Evolutionary conservation across 495 filamentous ascomycete genomes (phyloP).

Genomic region (Letharia lupina): DNA sequence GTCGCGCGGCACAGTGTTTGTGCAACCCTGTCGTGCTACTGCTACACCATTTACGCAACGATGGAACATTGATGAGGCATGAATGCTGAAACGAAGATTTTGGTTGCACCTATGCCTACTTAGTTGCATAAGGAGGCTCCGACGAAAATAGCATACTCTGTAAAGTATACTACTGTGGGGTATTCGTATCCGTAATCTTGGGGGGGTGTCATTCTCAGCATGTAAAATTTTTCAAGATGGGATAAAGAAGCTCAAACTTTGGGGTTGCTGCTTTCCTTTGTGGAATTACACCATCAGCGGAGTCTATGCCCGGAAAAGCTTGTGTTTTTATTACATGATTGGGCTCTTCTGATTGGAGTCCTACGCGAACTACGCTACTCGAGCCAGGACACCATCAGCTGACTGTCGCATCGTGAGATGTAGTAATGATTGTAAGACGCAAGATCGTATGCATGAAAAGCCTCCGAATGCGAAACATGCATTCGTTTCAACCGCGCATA

Average conservation of each 20-base stretch:
- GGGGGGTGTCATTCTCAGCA: too few relatives aligned
- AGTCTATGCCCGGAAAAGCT: too few relatives aligned
- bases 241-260: too few relatives aligned
- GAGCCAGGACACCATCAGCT: background rate
- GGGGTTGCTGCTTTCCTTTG: too few relatives aligned
- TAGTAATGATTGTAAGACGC: background rate
- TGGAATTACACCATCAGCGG: too few relatives aligned
- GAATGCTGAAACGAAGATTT: background rate
- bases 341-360: background rate
- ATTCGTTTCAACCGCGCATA: background rate
- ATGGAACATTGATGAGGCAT: too few relatives aligned
- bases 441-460: background rate
- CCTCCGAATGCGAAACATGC: background rate
- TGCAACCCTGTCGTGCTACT: too few relatives aligned
- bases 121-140: background rate
- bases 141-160: background rate
- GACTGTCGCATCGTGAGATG: too few relatives aligned
- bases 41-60: too few relatives aligned
- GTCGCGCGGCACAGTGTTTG: too few relatives aligned
- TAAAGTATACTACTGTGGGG: background rate
- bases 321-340: background rate
- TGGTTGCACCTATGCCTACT: background rate
- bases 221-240: too few relatives aligned
- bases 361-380: background rate
- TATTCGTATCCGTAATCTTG: too few relatives aligned